phyloP scores from a whole-genome alignment of 1,284 basidiomycete species.

The Microbotryum saponariae region DNA sequence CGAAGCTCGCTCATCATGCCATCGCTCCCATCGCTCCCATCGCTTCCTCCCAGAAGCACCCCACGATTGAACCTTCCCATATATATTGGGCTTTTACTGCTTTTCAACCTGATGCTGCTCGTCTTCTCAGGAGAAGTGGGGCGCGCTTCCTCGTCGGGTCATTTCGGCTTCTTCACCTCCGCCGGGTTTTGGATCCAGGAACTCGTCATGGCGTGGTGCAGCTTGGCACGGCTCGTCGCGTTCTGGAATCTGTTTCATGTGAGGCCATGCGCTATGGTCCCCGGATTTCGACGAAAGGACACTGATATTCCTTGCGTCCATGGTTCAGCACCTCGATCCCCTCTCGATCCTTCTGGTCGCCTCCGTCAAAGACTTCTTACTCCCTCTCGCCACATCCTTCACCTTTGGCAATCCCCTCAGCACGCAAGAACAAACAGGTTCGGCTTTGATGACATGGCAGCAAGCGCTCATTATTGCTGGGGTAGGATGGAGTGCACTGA shows the following conservation, averaged over 20 bases:
- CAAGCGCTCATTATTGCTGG: too few species aligned
- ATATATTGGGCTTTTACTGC: background rate
- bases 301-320: background rate
- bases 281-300: too few species aligned
- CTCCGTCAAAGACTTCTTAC: background rate
- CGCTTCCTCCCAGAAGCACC: too few species aligned
- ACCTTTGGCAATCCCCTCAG: background rate
- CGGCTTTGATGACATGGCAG: too few species aligned
- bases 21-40: too few species aligned
- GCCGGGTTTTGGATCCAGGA: slow-evolving; percentile 11
- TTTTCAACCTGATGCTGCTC: background rate
- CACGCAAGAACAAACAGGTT: too few species aligned
- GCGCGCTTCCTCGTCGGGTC: background rate
- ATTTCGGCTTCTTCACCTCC: slow-evolving; percentile 11
- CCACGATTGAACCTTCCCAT: background rate
- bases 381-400: background rate
- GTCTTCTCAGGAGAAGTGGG: slow-evolving; percentile 3
- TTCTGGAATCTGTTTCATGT: slow-evolving; percentile 3
- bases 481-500: too few species aligned
- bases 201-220: background rate
- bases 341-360: slow-evolving; percentile 1
- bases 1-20: too few species aligned
- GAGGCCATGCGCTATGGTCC: too few species aligned
- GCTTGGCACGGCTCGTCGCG: slow-evolving; percentile 5
- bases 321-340: background rate